Evolutionary conservation across 148 eudicot genomes (phyloP).

Genomic region (Vaccinium corymbosum): DNA sequence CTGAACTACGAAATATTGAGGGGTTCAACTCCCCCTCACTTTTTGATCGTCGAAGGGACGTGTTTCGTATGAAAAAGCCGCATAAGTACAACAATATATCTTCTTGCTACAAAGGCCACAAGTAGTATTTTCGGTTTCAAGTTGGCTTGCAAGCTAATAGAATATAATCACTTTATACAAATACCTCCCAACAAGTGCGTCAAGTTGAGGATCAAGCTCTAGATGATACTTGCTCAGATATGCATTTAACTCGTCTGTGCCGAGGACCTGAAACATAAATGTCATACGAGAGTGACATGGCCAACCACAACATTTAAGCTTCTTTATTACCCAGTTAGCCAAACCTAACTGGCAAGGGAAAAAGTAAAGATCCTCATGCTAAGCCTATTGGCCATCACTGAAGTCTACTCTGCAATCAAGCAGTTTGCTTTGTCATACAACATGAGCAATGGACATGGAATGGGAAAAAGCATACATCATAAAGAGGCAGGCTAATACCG

Average conservation of each 20-base stretch:
- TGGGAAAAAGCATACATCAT: neutral
- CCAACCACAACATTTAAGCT: neutral
- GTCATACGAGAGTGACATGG: neutral
- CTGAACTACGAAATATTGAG: neutral
- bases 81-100: neutral
- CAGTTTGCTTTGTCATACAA: neutral
- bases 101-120: neutral
- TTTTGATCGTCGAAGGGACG: neutral
- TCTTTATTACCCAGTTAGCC: neutral
- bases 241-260: slow-evolving; percentile 44
- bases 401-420: neutral
- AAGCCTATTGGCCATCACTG: neutral
- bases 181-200: slow-evolving; percentile 43
- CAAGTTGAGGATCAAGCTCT: slow-evolving; percentile 44
- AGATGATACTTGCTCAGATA: slow-evolving; percentile 38
- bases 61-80: neutral
- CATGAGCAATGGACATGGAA: neutral
- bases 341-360: neutral
- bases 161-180: neutral
- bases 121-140: neutral
- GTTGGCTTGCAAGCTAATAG: neutral
- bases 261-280: slow-evolving; percentile 31
- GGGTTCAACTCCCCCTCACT: neutral
- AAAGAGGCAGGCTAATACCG: neutral
- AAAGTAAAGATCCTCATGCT: neutral